A percentile compares a stretch with the other conserved stretches of the same genome.
phyloP scores from a whole-genome alignment of 2,329 filamentous ascomycete genomes.

The Stagonosporopsis cucurbitacearum region DNA sequence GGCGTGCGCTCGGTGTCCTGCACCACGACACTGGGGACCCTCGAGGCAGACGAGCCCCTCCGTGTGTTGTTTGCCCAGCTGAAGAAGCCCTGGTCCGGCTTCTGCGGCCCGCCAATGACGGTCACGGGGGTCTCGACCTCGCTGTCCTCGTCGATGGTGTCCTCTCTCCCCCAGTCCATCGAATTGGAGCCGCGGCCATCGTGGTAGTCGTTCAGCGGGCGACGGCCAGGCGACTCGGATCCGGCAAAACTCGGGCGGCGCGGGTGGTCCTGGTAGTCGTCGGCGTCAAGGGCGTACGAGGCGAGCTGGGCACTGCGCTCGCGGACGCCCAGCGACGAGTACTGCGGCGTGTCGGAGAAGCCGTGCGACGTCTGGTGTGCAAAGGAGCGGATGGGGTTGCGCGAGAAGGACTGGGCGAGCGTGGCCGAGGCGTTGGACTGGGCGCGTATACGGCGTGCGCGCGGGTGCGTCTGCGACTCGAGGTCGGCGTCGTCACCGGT shows the following conservation, averaged over 20 bases:
- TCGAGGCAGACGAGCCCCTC: conserved; percentile 3
- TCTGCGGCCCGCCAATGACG: conserved; percentile 29
- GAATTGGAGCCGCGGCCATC: conserved; percentile 39
- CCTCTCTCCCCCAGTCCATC: conserved; percentile 47
- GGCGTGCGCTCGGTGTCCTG: conserved; percentile 47
- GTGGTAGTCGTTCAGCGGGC: conserved; percentile 25
- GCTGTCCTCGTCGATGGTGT: conserved; percentile 67
- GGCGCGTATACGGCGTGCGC: conserved; percentile 37
- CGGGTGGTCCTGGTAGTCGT: conserved; percentile 39
- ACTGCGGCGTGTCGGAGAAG: conserved; percentile 71
- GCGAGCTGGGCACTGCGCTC: conserved; percentile 89
- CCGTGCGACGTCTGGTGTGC: conserved; percentile 70
- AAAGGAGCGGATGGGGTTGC: conserved; percentile 74
- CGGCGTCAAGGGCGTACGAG: conserved; percentile 70
- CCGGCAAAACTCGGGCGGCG: conserved; percentile 37
- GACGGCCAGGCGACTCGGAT: conserved; percentile 23
- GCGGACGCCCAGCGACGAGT: conserved; percentile 76
- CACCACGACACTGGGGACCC: conserved; percentile 33
- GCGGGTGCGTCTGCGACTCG: conserved; percentile 33
- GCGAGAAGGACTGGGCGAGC: conserved; percentile 41
- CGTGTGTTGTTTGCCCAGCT: conserved; percentile 19
- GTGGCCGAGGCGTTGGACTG: conserved; percentile 30
- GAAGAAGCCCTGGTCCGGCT: conserved; percentile 30
- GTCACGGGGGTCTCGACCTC: conserved; percentile 62
- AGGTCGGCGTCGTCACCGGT: conserved; percentile 43